phyloP scores from a whole-genome alignment of 2,329 filamentous ascomycete genomes.

The Botrytis paeoniae region DNA sequence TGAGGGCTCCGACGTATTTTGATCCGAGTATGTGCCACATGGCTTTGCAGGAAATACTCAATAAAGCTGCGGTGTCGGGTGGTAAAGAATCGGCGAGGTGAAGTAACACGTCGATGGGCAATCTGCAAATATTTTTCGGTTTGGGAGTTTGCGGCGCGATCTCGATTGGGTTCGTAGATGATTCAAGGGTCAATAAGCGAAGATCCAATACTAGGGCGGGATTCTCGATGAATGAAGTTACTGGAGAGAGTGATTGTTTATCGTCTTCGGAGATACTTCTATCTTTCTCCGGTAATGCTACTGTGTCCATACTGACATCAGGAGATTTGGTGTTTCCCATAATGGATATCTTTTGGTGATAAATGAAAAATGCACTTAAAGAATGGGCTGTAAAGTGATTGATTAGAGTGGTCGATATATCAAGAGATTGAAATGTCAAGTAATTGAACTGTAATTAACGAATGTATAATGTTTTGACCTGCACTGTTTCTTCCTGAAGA shows the following conservation, averaged over 20 bases:
- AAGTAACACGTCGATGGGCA: slow-evolving; percentile 20
- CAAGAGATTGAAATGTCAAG: not conserved
- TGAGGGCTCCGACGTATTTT: slow-evolving; percentile 11
- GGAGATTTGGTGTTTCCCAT: not conserved
- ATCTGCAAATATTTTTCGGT: slow-evolving; percentile 11
- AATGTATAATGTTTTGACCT: not conserved
- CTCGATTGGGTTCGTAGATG: no score
- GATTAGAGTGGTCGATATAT: not conserved
- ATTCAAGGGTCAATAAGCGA: not conserved
- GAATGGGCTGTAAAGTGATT: not conserved
- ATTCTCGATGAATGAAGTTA: not conserved
- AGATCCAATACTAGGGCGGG: not conserved
- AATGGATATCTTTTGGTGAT: not conserved
- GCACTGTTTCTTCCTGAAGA: not conserved
- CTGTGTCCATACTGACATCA: not conserved
- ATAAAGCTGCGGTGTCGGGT: slow-evolving; percentile 19
- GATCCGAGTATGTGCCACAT: slow-evolving; percentile 18
- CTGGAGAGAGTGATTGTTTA: not conserved
- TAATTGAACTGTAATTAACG: not conserved
- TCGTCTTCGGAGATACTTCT: not conserved
- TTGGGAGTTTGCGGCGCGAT: not conserved
- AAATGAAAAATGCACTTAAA: not conserved
- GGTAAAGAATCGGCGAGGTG: slow-evolving; percentile 22
- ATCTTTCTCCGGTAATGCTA: not conserved
- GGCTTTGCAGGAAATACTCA: slow-evolving; percentile 23